These are phyloP conservation scores for Chaetomidium leptoderma DNA, from an alignment of 495 filamentous ascomycete genomes.

Conservation along the genomic window DNA sequence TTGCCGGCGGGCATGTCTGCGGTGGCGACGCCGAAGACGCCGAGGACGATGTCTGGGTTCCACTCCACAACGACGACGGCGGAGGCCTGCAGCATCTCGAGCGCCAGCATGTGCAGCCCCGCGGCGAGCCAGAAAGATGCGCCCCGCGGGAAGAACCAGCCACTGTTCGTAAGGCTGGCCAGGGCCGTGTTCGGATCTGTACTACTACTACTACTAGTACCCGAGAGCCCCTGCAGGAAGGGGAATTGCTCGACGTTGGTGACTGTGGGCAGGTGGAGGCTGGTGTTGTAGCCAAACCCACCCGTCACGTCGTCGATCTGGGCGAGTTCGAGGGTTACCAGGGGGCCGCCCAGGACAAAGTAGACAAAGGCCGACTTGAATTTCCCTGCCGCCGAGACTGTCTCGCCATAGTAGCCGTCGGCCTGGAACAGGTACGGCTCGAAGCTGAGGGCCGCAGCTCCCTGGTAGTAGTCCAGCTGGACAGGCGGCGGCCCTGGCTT, in stretches of 20 bases:
- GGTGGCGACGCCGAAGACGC: conserved; percentile 38
- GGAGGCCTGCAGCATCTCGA: conserved; percentile 36
- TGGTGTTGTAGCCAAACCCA: conserved; percentile 47
- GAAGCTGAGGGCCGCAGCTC: conserved; percentile 39
- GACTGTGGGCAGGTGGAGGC: conserved; percentile 31
- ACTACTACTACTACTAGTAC: no score
- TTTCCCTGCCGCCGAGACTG: no score
- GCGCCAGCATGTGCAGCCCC: conserved; percentile 40
- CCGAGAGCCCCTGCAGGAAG: neutral
- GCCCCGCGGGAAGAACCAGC: conserved; percentile 21
- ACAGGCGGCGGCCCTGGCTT: neutral
- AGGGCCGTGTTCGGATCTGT: no score
- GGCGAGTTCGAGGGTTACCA: conserved; percentile 42
- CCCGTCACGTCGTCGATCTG: conserved; percentile 36
- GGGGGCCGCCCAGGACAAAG: conserved; percentile 41
- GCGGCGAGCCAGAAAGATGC: conserved; percentile 39
- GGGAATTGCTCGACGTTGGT: conserved; percentile 38
- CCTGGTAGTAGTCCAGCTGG: conserved; percentile 32
- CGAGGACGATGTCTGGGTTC: conserved; percentile 27
- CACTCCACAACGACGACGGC: conserved; percentile 38
- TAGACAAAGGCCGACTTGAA: conserved; percentile 42
- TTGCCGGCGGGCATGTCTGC: no score
- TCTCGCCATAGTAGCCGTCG: conserved; percentile 34
- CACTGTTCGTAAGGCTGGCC: neutral
- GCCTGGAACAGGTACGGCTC: conserved; percentile 38